Conservation (phyloP, 176 grass and related monocot species). For the Juncus effusus region DNA sequence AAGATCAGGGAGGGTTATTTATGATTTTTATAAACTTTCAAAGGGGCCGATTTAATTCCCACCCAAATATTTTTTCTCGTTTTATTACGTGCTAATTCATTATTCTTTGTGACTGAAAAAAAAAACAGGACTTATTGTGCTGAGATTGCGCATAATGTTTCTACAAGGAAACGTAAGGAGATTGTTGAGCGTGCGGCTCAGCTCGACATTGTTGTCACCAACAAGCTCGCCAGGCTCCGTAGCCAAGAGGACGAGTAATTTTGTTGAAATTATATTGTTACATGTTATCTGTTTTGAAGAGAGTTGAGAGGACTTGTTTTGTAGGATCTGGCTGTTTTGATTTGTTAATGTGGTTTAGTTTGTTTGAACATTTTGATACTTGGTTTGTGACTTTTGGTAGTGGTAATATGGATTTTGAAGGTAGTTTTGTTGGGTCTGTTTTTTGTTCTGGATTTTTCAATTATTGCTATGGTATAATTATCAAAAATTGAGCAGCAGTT, state of each 20-base stretch:
- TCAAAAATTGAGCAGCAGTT: too few relatives aligned
- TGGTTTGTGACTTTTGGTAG: slow-evolving; percentile 19
- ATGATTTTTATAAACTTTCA: too few relatives aligned
- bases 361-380: neutral
- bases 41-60: too few relatives aligned
- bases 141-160: slow-evolving; percentile 60
- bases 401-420: neutral
- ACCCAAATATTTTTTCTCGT: too few relatives aligned
- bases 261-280: slow-evolving; percentile 25
- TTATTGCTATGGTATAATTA: too few relatives aligned
- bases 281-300: neutral
- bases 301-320: slow-evolving; percentile 12
- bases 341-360: neutral
- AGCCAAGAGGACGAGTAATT: slow-evolving; percentile 67
- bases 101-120: too few relatives aligned
- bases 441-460: too few relatives aligned
- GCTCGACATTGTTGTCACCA: slow-evolving; percentile 73
- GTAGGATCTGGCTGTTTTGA: slow-evolving; percentile 15
- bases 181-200: slow-evolving; percentile 63
- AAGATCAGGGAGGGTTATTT: too few relatives aligned
- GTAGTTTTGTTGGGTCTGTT: neutral
- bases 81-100: too few relatives aligned
- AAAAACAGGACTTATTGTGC: slow-evolving; percentile 56
- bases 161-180: slow-evolving; percentile 61
- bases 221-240: slow-evolving; percentile 60